These are phyloP conservation scores for Adiantum capillusveneris DNA, from an alignment of 75 land plant genomes.

Conservation along the genomic window DNA sequence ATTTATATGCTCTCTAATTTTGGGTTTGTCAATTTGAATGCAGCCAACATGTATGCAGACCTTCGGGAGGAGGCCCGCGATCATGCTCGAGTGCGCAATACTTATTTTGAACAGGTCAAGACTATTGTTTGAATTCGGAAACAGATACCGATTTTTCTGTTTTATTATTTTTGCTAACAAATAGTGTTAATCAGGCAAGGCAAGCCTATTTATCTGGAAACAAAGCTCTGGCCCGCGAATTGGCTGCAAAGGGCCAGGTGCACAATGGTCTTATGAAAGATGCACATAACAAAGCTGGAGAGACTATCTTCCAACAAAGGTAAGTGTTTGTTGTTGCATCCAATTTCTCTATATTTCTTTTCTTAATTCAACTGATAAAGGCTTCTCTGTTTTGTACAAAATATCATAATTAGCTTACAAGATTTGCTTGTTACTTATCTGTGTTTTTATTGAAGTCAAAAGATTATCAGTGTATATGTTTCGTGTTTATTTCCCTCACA, in stretches of 20 bases:
- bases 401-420: too few species aligned
- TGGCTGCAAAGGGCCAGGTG: slow-evolving; percentile 73
- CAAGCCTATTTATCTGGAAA: slow-evolving; percentile 83
- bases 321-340: slow-evolving; percentile 12
- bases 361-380: not conserved
- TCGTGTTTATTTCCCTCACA: too few species aligned
- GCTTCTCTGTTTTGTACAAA: too few species aligned
- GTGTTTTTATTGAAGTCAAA: too few species aligned
- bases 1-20: too few species aligned
- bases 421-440: too few species aligned
- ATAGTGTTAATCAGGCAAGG: slow-evolving; percentile 69
- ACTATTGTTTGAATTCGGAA: too few species aligned
- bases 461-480: too few species aligned
- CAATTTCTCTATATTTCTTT: not conserved
- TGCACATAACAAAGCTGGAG: slow-evolving; percentile 82
- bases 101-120: slow-evolving; percentile 96
- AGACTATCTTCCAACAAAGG: slow-evolving; percentile 83
- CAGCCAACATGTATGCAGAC: slow-evolving; percentile 86
- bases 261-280: slow-evolving; percentile 85
- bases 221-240: slow-evolving; percentile 85
- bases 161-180: too few species aligned
- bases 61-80: slow-evolving; percentile 86
- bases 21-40: too few species aligned
- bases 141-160: too few species aligned
- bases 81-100: slow-evolving; percentile 81